A percentile compares a stretch with the other conserved stretches of the same genome.
Conservation (phyloP, 371 early-diverging fungal genomes). For the Mucor racemosus region DNA sequence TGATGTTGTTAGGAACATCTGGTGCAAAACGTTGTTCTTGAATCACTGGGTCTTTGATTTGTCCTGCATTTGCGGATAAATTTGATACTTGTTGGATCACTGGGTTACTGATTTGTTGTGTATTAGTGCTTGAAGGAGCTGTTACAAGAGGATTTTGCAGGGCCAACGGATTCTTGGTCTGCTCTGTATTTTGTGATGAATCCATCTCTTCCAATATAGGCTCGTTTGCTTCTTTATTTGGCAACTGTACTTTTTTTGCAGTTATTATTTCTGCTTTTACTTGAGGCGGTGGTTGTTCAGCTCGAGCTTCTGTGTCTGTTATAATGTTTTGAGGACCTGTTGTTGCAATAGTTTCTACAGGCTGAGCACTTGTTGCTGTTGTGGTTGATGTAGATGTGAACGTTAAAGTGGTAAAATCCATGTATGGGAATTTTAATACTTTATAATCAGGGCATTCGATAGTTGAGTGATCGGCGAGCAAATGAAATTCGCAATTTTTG, state of each 20-base stretch:
- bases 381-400: neutral
- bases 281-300: neutral
- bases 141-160: too few species aligned
- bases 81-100: neutral
- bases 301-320: neutral
- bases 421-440: constrained; percentile 16
- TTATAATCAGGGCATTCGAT: constrained; percentile 15
- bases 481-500: constrained; percentile 19
- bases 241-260: neutral
- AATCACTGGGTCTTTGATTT: neutral
- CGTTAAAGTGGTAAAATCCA: constrained; percentile 4
- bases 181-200: too few species aligned
- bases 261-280: neutral
- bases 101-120: neutral
- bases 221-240: neutral
- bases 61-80: neutral
- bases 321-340: neutral
- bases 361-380: neutral
- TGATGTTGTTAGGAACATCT: neutral
- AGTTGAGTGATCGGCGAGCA: constrained; percentile 15
- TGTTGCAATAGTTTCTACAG: neutral
- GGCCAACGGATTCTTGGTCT: too few species aligned
- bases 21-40: neutral
- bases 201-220: neutral
- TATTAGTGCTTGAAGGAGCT: neutral